These are phyloP conservation scores for Trifolium subterraneum DNA, from an alignment of 306 rosid genomes.

Conservation along the genomic window DNA sequence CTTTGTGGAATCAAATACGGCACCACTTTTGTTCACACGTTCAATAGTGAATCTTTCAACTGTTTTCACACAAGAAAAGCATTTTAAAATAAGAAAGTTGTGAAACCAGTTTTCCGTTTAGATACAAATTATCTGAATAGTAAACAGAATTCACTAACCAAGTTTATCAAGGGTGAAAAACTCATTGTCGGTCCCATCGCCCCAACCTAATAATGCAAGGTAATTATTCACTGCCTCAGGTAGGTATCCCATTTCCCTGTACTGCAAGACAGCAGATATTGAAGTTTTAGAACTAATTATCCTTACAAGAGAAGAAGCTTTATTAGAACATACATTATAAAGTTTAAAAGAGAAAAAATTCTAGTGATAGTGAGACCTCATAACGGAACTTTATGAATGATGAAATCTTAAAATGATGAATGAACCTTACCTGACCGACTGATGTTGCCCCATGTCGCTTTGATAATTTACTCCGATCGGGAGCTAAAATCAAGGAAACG, in stretches of 20 bases:
- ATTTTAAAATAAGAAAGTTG: constrained; percentile 36
- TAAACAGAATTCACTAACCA: constrained; percentile 59
- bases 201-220: constrained; percentile 97
- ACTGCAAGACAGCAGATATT: constrained; percentile 55
- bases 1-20: constrained; percentile 81
- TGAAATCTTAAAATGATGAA: constrained; percentile 15
- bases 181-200: constrained; percentile 95
- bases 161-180: constrained; percentile 82
- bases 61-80: constrained; percentile 45
- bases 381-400: not conserved
- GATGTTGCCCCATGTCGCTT: constrained; percentile 99
- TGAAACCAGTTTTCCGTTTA: not conserved
- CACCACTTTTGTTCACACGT: constrained; percentile 93
- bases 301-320: constrained; percentile 2
- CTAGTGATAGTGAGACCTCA: constrained; percentile 18
- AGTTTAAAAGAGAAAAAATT: not conserved
- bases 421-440: constrained; percentile 77
- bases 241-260: constrained; percentile 96
- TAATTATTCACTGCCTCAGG: constrained; percentile 95
- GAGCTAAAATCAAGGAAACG: constrained; percentile 94
- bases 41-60: constrained; percentile 88
- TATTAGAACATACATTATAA: not conserved
- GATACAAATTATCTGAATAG: constrained; percentile 17
- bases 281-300: constrained; percentile 35
- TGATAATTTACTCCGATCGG: constrained; percentile 94